Base-by-base conservation (phyloP, 2,329 filamentous ascomycete species). In the Sarocladium brachiariae region DNA sequence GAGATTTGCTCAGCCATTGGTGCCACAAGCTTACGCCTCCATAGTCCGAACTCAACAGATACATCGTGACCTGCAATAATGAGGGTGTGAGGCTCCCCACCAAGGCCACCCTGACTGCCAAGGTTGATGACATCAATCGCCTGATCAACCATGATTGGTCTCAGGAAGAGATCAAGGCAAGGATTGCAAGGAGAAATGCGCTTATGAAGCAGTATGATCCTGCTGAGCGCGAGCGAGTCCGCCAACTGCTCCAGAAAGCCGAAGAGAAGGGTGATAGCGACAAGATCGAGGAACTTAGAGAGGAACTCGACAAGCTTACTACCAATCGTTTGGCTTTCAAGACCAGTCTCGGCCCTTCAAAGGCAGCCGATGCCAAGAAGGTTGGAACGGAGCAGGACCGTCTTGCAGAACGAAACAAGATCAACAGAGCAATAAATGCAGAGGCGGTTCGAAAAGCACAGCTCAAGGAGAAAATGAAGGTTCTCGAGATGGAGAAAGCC, bases 401-500 rank as follows among this genome's bases (percentile, higher is more conserved):
- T 24, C 77, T 97, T 21, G 87, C 88, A 0, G 80, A 86, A 61
- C 76, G 96, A 57, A 99, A 99, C 68, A 76, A 81, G 24, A 82
- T 87, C 62, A 96, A 96, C 67, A 84, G 92, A 54, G 83, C 84
- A 52, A 78, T 84, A 58, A 96, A 96, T 62, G 79, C 81, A n/a
- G 88, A 96, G 63, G 84, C 87, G 45, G 87, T 97, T n/a, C 88
- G 92, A 53, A 87, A 88, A 65, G 92, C 91, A 1, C 87, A 96
- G 63, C 75, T 96, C 51, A 85, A 86, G 58, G 93, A 99, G 70
- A 80, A 84, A 58, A 78, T 79, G 47, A 77, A 76, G 56, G 73
- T 73, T 59, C 80, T 79, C 56, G 78, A 78, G 65, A 76, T 75
- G 39, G 81, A 82, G 56, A 76, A 75, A 52, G 81, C 79, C 37